Evolutionary conservation across 169 alveolate species (phyloP), one percentile per base, ranked within the genome.

Genomic region (Plasmodium relictum): DNA sequence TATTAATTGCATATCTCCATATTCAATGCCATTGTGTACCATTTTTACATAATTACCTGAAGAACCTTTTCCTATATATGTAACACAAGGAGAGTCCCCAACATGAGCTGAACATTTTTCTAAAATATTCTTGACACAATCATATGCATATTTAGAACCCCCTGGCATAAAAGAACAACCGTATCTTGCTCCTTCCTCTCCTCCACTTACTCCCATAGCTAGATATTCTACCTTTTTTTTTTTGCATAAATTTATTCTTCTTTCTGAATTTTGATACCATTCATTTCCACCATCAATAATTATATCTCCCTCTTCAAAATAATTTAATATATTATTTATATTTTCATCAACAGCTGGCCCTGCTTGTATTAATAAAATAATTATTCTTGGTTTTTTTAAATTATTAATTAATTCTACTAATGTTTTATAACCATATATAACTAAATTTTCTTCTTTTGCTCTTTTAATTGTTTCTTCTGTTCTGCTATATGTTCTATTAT

Each of bases 1-100:
- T 12, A 95, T 80, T 56, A 94, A 73, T 61, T 95, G 96, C 97
- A 95, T 93, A 56, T 94, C 94, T 37, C 95, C 97, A 89, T 95
- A 95, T 72, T 95, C 97, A 41, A 95, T 95, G 20, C 97, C 97
- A 76, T 95, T 95, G 86, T 95, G 97, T 18, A 95, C 96, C 97
- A 95, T 95, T 73, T 95, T 95, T 5, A 95, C 97, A 88, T 94
- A 95, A 74, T 95, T 95, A 5, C 97, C 97, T 26, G 95, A 74
- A 26, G 96, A 93, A 3, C 97, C 96, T 2, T 94, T 86, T 6
- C 97, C 97, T 54, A 95, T 92, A 83, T 93, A 95, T 6, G 95
- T 85, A 59, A 89, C 88, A 83, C 93, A 78, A 14, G 91, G 91
- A 2, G 88, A 78, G 14, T 66, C 31, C 12, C 85, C 86, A 3